Evolutionary conservation across 345 rosid species (phyloP).

Genomic region (Geranium rotundifolium): DNA sequence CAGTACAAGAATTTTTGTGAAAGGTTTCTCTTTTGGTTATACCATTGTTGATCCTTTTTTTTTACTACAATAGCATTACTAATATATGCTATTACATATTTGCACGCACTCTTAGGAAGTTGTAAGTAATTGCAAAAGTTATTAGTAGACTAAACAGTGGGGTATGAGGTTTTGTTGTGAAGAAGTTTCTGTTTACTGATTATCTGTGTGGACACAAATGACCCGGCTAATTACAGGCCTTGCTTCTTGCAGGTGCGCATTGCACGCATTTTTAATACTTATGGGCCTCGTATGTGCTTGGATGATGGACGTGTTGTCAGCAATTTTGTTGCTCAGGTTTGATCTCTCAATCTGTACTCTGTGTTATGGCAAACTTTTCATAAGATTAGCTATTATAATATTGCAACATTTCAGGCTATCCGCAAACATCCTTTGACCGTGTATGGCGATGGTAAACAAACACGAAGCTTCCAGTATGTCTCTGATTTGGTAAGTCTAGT

Average conservation of each 20-base stretch:
- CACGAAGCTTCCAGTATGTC: conserved; percentile 97
- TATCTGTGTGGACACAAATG: not conserved
- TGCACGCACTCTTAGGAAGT: not conserved
- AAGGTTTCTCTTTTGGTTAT: no score
- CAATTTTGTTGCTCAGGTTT: conserved; percentile 95
- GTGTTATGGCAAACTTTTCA: not conserved
- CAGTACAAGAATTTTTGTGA: no score
- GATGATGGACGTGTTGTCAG: conserved; percentile 99
- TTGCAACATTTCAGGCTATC: conserved; percentile 32
- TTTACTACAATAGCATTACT: conserved; percentile 38
- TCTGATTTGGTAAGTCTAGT: conserved; percentile 65
- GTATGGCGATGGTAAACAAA: conserved; percentile 92
- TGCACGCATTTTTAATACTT: conserved; percentile 95
- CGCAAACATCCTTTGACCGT: conserved; percentile 37
- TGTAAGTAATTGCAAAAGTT: not conserved
- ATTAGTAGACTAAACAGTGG: not conserved
- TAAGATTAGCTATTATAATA: not conserved
- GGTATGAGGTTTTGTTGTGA: not conserved
- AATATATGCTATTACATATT: conserved; percentile 56
- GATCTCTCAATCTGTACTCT: not conserved
- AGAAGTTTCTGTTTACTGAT: not conserved
- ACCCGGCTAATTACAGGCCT: not conserved
- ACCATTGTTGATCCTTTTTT: no score
- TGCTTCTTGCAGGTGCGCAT: conserved; percentile 66
- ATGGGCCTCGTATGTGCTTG: conserved; percentile 97